Evolutionary conservation across 192 early-diverging fungal genomes (phyloP).

Genomic region (Coemansia sp.): DNA sequence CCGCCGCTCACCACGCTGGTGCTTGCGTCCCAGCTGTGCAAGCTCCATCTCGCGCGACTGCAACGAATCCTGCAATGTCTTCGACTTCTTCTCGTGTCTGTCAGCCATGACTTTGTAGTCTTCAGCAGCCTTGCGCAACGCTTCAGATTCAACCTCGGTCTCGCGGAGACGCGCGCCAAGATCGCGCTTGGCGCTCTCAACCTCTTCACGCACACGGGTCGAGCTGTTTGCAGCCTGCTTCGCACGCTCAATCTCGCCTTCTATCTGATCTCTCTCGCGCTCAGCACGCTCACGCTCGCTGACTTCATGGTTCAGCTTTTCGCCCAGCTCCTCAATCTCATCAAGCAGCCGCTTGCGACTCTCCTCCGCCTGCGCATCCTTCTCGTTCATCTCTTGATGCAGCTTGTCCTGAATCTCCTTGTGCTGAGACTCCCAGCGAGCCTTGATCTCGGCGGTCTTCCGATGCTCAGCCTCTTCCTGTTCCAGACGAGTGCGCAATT

Average conservation of each 20-base stretch:
- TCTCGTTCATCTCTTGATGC: constrained; percentile 61
- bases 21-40: constrained; percentile 60
- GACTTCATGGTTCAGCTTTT: constrained; percentile 57
- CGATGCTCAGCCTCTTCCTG: constrained; percentile 60
- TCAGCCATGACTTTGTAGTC: constrained; percentile 71
- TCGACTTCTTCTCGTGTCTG: constrained; percentile 71
- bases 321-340: constrained; percentile 62
- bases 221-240: constrained; percentile 59
- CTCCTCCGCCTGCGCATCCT: constrained; percentile 75
- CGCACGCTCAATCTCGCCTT: constrained; percentile 64
- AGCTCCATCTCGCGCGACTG: constrained; percentile 63
- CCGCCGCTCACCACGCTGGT: constrained; percentile 66
- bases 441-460: constrained; percentile 69
- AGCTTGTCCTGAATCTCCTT: constrained; percentile 66
- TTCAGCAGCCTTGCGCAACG: constrained; percentile 43
- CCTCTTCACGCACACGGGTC: constrained; percentile 64
- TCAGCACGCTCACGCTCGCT: constrained; percentile 60
- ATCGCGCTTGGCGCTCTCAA: constrained; percentile 65
- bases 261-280: constrained; percentile 63
- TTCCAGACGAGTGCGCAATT: constrained; percentile 65
- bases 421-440: constrained; percentile 67
- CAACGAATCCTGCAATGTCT: constrained; percentile 61
- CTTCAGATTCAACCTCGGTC: constrained; percentile 66
- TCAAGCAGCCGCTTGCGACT: constrained; percentile 62
- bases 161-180: constrained; percentile 56